A percentile compares a stretch with the other conserved stretches of the same genome.
Evolutionary conservation across 192 early-diverging fungal species (phyloP).

Genomic region (Rhizophagus clarus): DNA sequence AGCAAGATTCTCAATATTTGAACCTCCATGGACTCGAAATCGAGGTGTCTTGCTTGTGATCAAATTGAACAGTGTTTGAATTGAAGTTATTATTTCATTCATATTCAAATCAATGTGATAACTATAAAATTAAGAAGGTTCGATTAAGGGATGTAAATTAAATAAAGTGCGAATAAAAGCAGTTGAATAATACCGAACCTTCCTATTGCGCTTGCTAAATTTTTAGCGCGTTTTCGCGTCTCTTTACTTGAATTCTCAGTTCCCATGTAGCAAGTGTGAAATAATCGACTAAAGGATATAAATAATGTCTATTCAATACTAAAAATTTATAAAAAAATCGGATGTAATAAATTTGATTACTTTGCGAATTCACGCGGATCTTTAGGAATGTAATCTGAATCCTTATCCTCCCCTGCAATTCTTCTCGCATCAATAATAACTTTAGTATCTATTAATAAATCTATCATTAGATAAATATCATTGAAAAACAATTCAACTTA

Average conservation of each 20-base stretch:
- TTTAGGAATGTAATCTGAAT: constrained; percentile 69
- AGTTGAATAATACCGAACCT: constrained; percentile 37
- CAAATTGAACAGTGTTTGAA: constrained; percentile 73
- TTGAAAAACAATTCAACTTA: neutral
- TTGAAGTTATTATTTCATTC: constrained; percentile 76
- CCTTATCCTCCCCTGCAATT: constrained; percentile 56
- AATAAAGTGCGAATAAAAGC: too few relatives aligned
- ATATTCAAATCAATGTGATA: constrained; percentile 92
- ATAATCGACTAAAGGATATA: constrained; percentile 57
- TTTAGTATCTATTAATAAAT: constrained; percentile 42
- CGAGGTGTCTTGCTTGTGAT: constrained; percentile 75
- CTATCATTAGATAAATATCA: neutral
- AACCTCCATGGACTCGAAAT: constrained; percentile 87
- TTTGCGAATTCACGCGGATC: constrained; percentile 81
- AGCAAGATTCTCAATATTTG: constrained; percentile 85
- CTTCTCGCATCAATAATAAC: constrained; percentile 75
- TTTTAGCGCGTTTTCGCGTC: constrained; percentile 78
- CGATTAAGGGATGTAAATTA: neutral
- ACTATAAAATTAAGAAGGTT: constrained; percentile 43
- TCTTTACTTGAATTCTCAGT: constrained; percentile 87
- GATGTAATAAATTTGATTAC: constrained; percentile 38
- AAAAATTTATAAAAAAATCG: neutral
- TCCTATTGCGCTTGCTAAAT: constrained; percentile 80
- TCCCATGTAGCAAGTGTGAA: constrained; percentile 97
- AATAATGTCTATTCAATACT: neutral